Percentiles rank a stretch among this genome's conserved stretches.
These are phyloP conservation scores for Quercus lobata DNA, from an alignment of 331 rosid species.

Conservation along the genomic window DNA sequence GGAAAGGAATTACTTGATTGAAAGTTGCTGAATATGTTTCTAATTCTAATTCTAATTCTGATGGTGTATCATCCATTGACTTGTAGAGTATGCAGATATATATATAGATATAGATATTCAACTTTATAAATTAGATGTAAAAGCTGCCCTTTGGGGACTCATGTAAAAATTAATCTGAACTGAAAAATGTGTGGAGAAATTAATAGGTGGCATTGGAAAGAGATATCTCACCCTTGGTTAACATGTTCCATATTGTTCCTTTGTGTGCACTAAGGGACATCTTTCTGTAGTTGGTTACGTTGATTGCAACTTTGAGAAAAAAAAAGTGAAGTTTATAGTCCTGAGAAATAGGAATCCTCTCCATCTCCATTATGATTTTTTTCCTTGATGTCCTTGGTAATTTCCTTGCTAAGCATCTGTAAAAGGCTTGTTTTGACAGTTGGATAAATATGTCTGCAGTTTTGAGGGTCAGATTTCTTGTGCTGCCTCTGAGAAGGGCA, in stretches of 20 bases:
- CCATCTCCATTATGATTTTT: neutral
- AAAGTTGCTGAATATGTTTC: neutral
- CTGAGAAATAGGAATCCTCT: neutral
- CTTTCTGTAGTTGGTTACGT: neutral
- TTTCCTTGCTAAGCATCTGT: too few species aligned
- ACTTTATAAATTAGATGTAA: neutral
- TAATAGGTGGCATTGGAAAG: neutral
- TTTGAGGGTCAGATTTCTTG: too few species aligned
- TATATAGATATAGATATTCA: too few species aligned
- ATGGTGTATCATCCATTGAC: neutral
- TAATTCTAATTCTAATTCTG: neutral
- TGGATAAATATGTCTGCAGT: too few species aligned
- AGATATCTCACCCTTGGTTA: neutral
- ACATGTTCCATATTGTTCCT: neutral
- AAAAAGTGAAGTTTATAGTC: neutral
- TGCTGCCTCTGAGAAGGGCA: too few species aligned
- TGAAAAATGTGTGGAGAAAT: neutral
- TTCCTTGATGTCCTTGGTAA: neutral
- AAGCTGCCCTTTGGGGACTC: neutral
- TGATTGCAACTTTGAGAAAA: neutral
- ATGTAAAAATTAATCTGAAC: neutral
- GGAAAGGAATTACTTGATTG: neutral
- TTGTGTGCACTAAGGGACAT: neutral
- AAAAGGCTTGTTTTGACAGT: too few species aligned
- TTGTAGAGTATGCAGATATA: neutral